A percentile compares a stretch with the other conserved stretches of the same genome.
Evolutionary conservation across 345 rosid species (phyloP).

Genomic region (Erodium maritimum): DNA sequence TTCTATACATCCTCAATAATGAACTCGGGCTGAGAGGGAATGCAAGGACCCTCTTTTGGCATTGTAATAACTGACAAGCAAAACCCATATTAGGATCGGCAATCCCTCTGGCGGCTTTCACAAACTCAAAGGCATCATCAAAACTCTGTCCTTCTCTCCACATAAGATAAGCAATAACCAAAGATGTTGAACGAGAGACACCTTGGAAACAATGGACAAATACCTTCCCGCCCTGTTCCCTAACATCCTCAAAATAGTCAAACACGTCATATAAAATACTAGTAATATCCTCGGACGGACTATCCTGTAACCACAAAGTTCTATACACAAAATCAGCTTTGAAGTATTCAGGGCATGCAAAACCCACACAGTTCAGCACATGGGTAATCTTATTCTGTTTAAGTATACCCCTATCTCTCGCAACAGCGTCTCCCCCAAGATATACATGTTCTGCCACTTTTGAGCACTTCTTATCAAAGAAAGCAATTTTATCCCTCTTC

Average conservation of each 20-base stretch:
- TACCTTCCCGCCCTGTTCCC: constrained; percentile 80
- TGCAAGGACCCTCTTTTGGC: constrained; percentile 96
- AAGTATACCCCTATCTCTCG: constrained; percentile 65
- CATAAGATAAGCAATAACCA: constrained; percentile 95
- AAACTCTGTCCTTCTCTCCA: constrained; percentile 99
- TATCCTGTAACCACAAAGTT: constrained; percentile 95
- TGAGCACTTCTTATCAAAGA: constrained; percentile 90
- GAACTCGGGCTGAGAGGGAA: constrained; percentile 97
- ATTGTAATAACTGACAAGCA: constrained; percentile 92
- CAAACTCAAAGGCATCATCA: constrained; percentile 94
- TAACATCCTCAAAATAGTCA: constrained; percentile 97
- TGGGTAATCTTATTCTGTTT: constrained; percentile 83
- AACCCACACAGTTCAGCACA: constrained; percentile 89
- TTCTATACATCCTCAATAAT: constrained; percentile 73
- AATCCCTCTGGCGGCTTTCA: constrained; percentile 90
- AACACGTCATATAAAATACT: too few relatives aligned
- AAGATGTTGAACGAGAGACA: constrained; percentile 91
- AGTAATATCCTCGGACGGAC: constrained; percentile 96
- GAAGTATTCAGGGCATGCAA: constrained; percentile 94
- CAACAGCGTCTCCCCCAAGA: constrained; percentile 97
- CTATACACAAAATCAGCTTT: constrained; percentile 79
- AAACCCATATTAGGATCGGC: constrained; percentile 99
- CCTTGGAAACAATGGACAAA: constrained; percentile 98
- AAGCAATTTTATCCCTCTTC: constrained; percentile 89
- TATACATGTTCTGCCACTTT: constrained; percentile 90